Conservation (phyloP, 805 yeast genomes). For the Teunomyces barrocoloradensis region DNA sequence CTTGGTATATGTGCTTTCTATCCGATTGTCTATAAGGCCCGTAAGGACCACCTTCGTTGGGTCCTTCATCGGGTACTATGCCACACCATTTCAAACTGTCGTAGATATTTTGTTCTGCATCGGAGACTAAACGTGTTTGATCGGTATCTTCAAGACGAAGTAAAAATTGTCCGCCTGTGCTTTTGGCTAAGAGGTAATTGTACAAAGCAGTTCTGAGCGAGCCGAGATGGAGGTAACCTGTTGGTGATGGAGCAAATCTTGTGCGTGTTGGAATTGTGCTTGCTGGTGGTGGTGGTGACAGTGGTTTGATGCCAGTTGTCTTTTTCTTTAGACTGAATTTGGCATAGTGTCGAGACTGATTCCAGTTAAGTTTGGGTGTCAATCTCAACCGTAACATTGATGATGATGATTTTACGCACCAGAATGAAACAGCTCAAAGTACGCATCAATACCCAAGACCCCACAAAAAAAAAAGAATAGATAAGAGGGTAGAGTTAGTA, state of each 20-base stretch:
- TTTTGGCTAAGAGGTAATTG: conserved; percentile 77
- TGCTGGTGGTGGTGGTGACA: conserved; percentile 36
- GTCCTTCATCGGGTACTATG: conserved; percentile 78
- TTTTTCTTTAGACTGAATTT: conserved; percentile 6
- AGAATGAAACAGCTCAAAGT: not conserved
- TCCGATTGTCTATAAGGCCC: conserved; percentile 90
- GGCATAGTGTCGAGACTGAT: conserved; percentile 5
- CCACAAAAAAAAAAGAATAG: too few species aligned
- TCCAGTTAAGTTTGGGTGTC: not conserved
- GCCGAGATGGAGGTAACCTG: conserved; percentile 92
- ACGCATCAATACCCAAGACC: not conserved
- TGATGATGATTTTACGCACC: not conserved
- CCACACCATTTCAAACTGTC: conserved; percentile 78
- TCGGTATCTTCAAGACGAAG: conserved; percentile 93
- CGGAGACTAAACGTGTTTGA: conserved; percentile 68
- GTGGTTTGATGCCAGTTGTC: conserved; percentile 12
- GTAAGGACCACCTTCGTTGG: conserved; percentile 50
- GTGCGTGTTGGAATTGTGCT: conserved; percentile 62
- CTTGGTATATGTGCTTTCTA: conserved; percentile 60
- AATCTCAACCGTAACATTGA: not conserved
- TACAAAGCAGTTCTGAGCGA: conserved; percentile 91
- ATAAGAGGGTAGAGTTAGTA: too few species aligned
- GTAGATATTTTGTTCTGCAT: conserved; percentile 81
- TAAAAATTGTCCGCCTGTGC: conserved; percentile 77
- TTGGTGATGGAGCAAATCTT: conserved; percentile 97